Percentiles rank a stretch among this genome's conserved stretches.
These are phyloP conservation scores for Saccharomyces pastorianus DNA, from an alignment of 1,139 yeast genomes.

Conservation along the genomic window DNA sequence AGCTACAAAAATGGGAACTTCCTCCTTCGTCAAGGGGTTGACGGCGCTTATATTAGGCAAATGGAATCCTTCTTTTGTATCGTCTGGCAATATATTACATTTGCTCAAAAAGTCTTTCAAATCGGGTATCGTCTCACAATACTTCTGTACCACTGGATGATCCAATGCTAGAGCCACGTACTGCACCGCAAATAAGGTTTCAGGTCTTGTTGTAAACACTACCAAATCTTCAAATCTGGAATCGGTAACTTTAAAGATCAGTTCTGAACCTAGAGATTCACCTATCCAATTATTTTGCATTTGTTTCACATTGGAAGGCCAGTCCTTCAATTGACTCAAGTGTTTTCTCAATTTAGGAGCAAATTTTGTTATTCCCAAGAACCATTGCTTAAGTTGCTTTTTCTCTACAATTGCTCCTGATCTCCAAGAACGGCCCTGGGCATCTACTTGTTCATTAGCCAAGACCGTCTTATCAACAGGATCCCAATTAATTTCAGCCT, in stretches of 20 bases:
- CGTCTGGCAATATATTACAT: constrained; percentile 36
- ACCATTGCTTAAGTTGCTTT: constrained; percentile 79
- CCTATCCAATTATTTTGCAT: constrained; percentile 97
- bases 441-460: constrained; percentile 94
- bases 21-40: constrained; percentile 48
- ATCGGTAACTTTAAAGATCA: constrained; percentile 37
- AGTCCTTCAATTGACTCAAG: constrained; percentile 47
- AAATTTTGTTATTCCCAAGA: constrained; percentile 75
- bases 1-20: constrained; percentile 76
- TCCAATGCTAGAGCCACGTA: constrained; percentile 68
- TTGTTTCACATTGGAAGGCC: constrained; percentile 84
- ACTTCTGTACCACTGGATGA: constrained; percentile 52
- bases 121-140: constrained; percentile 34
- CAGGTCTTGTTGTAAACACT: constrained; percentile 84
- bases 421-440: constrained; percentile 88
- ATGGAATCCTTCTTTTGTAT: constrained; percentile 58
- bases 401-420: constrained; percentile 93
- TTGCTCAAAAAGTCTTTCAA: constrained; percentile 42
- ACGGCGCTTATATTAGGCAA: constrained; percentile 42
- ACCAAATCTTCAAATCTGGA: constrained; percentile 31
- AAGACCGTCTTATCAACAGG: constrained; percentile 89
- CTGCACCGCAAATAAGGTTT: constrained; percentile 75
- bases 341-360: constrained; percentile 62
- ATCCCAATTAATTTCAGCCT: constrained; percentile 94
- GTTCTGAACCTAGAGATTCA: constrained; percentile 66